A percentile compares a stretch with the other conserved stretches of the same genome.
Evolutionary conservation across 108 stramenopile species (phyloP).

Genomic region (Cyclotella choctawhatcheeana): DNA sequence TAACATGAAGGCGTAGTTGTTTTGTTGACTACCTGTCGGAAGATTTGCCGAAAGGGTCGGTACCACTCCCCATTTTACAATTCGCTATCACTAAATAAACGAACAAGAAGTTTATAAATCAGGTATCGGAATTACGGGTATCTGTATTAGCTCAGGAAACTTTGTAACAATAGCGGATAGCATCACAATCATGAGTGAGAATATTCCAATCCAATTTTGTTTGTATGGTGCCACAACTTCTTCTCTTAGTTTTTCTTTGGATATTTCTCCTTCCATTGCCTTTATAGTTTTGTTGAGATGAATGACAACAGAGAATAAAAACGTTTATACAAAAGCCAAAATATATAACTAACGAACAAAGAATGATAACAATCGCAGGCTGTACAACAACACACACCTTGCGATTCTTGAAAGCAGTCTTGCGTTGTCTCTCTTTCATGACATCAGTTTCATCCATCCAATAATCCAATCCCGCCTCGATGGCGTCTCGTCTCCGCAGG

Average conservation of each 20-base stretch:
- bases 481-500: conserved; percentile 53
- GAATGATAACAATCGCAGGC: background rate
- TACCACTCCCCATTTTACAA: too few relatives aligned
- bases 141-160: conserved; percentile 79
- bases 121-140: conserved; percentile 71
- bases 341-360: background rate
- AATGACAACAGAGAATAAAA: background rate
- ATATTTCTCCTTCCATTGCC: conserved; percentile 68
- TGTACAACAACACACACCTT: conserved; percentile 37
- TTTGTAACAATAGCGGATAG: conserved; percentile 67
- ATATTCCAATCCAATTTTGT: conserved; percentile 89
- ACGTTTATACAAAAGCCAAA: background rate
- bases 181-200: conserved; percentile 72
- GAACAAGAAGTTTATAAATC: conserved; percentile 82
- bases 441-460: conserved; percentile 85
- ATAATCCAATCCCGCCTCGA: conserved; percentile 82
- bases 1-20: too few relatives aligned
- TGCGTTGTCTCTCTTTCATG: conserved; percentile 47
- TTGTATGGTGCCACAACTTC: conserved; percentile 84
- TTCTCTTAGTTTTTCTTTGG: conserved; percentile 69
- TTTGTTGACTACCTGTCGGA: too few relatives aligned
- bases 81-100: too few relatives aligned
- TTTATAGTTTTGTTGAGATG: background rate
- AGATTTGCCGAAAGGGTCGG: too few relatives aligned
- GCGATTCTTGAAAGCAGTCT: conserved; percentile 59